phyloP scores from a whole-genome alignment of 345 rosid genomes.

The Euphorbia tirucalli region DNA sequence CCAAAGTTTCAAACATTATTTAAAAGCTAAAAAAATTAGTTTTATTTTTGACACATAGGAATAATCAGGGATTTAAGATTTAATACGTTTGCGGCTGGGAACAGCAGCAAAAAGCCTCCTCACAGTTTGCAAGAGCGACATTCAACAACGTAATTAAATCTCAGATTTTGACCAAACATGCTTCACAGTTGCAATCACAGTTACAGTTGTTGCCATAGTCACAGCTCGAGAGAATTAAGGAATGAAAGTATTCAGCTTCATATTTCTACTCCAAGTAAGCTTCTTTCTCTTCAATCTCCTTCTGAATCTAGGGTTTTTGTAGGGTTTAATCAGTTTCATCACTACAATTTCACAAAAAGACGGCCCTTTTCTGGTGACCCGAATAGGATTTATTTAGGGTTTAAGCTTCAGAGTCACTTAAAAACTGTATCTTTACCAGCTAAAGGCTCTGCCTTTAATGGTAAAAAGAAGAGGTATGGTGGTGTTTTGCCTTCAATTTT shows the following conservation, averaged over 20 bases:
- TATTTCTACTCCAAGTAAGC: constrained; percentile 39
- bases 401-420: constrained; percentile 49
- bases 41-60: too few relatives aligned
- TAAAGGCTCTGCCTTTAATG: constrained; percentile 33
- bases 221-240: constrained; percentile 35
- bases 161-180: constrained; percentile 19
- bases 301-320: constrained; percentile 25
- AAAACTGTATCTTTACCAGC: constrained; percentile 38
- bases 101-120: not conserved
- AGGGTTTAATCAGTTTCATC: constrained; percentile 27
- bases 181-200: constrained; percentile 23
- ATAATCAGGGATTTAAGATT: too few relatives aligned
- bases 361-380: not conserved
- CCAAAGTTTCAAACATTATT: too few relatives aligned
- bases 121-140: not conserved
- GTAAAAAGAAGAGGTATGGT: constrained; percentile 43
- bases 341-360: constrained; percentile 3
- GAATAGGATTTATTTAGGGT: constrained; percentile 36
- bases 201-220: constrained; percentile 8
- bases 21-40: too few relatives aligned
- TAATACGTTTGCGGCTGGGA: not conserved
- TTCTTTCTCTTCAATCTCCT: constrained; percentile 29
- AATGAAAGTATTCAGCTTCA: constrained; percentile 27
- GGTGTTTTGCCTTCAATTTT: constrained; percentile 64
- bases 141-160: not conserved